Percentiles rank a stretch among this genome's conserved stretches.
phyloP scores from a whole-genome alignment of 129 eudicot genomes.

The Pseudognaphalium luteoalbum region DNA sequence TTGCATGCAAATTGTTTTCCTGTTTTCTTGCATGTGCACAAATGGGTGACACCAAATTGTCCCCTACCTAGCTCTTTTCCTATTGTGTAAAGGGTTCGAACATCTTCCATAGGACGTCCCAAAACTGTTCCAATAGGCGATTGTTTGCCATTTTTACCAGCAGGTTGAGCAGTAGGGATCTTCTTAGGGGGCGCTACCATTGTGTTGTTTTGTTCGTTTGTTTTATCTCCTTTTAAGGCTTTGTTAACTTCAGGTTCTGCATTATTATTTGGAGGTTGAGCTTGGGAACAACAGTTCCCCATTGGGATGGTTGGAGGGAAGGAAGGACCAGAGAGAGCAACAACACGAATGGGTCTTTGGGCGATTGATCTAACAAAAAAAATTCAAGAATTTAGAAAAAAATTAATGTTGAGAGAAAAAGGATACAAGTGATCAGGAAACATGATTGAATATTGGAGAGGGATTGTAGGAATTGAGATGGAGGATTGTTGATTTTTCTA shows the following conservation, averaged over 20 bases:
- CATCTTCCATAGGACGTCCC: slow-evolving; percentile 87
- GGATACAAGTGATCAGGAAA: slow-evolving; percentile 19
- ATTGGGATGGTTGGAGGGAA: slow-evolving; percentile 50
- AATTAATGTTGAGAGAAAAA: slow-evolving; percentile 19
- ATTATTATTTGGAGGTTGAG: slow-evolving; percentile 25
- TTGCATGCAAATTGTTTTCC: slow-evolving; percentile 80
- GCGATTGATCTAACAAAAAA: slow-evolving; percentile 22
- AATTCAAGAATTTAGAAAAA: slow-evolving; percentile 19
- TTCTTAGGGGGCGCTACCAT: slow-evolving; percentile 27
- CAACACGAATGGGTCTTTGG: slow-evolving; percentile 36
- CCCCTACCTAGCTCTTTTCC: slow-evolving; percentile 91
- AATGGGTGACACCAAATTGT: slow-evolving; percentile 78
- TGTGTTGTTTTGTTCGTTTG: slow-evolving; percentile 17
- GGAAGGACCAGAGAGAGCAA: slow-evolving; percentile 36
- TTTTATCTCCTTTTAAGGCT: slow-evolving; percentile 21
- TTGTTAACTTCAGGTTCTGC: slow-evolving; percentile 23
- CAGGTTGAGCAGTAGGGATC: slow-evolving; percentile 36
- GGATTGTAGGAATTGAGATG: slow-evolving; percentile 48
- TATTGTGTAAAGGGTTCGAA: slow-evolving; percentile 49
- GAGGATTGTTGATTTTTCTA: slow-evolving; percentile 21
- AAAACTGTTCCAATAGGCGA: slow-evolving; percentile 60
- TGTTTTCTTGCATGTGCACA: slow-evolving; percentile 60
- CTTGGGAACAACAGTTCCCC: slow-evolving; percentile 82
- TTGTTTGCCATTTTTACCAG: slow-evolving; percentile 43
- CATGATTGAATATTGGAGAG: slow-evolving; percentile 46